Evolutionary conservation across 495 filamentous ascomycete species (phyloP), one percentile per base, ranked within the genome.

Genomic region (Trichoderma virens): DNA sequence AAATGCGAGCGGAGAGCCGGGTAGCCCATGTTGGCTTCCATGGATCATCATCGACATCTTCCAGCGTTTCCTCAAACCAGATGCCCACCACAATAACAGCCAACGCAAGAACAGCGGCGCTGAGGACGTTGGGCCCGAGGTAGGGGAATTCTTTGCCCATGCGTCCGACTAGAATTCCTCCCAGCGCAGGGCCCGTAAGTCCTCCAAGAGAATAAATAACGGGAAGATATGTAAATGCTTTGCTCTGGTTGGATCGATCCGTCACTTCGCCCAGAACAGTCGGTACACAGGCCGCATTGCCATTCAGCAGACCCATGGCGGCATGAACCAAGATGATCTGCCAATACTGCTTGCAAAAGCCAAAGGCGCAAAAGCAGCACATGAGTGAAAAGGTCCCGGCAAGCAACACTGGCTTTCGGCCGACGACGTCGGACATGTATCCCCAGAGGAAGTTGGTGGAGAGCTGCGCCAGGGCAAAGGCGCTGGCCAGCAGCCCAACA

Each of bases 211-310:
- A 92, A 73, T 98, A 98, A 3, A 98, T 84, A 43, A 96, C 87
- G 0, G 94, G 94, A 18, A 98, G 82, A 78, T 93, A 98, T 2
- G 88, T 90, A 70, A 98, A 98, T 0, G 92, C 93, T 59, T 83
- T 83, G 45, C 88, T 91, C 76, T 98, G 94, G 73, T 98, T 98
- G 66, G 88, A 93, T 45, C 89, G 86, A 70, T 98, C 93, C 1
- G 94, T 98, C 64, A 98, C 88, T 73, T 98, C 94, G 13, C 95
- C 94, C 30, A 98, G 78, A 64, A 92, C 94, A 1, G 95, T 97
- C 30, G 91, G 92, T 2, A 98, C 90, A 23, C 98, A 83, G 6
- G 83, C 84, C 3, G 84, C 82, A 68, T 98, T 98, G 13, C 95
- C 94, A 72, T 98, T 98, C 27, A 95, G 85, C 54, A 96, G 69